Conservation (phyloP, 371 early-diverging fungal species). For the Entomophthora muscae region DNA sequence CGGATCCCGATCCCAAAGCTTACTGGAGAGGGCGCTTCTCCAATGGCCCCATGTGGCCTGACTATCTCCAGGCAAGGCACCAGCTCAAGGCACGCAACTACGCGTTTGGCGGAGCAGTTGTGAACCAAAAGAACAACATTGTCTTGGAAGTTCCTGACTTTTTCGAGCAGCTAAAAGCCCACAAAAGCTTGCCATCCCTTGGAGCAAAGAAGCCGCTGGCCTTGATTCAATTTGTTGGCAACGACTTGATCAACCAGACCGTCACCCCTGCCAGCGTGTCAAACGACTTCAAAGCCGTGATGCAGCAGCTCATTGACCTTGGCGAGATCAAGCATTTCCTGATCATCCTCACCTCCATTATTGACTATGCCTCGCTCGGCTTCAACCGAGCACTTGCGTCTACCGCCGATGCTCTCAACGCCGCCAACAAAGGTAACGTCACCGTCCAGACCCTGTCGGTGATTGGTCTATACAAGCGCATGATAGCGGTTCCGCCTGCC, state of each 20-base stretch:
- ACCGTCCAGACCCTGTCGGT: not conserved
- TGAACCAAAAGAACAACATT: not conserved
- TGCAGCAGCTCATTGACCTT: not conserved
- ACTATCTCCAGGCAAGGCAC: conserved; percentile 9
- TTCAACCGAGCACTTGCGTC: not conserved
- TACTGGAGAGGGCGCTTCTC: conserved; percentile 16
- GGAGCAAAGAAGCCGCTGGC: not conserved
- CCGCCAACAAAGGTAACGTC: not conserved
- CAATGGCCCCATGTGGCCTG: conserved; percentile 19
- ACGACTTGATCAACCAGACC: not conserved
- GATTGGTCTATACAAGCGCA: not conserved
- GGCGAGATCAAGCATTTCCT: conserved; percentile 1
- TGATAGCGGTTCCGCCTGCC: not conserved
- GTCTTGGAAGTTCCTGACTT: not conserved
- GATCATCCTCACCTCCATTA: not conserved
- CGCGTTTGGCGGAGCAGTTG: conserved; percentile 15
- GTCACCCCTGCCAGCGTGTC: not conserved
- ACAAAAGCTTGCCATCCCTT: not conserved
- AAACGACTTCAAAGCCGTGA: not conserved
- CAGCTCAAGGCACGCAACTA: conserved; percentile 6
- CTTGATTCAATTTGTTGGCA: not conserved
- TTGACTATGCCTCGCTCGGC: not conserved
- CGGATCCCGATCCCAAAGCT: not conserved
- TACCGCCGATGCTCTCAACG: not conserved
- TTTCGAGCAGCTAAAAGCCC: not conserved